phyloP scores from a whole-genome alignment of 2,329 filamentous ascomycete genomes.

The Ophiocordyceps camponoti-floridani region DNA sequence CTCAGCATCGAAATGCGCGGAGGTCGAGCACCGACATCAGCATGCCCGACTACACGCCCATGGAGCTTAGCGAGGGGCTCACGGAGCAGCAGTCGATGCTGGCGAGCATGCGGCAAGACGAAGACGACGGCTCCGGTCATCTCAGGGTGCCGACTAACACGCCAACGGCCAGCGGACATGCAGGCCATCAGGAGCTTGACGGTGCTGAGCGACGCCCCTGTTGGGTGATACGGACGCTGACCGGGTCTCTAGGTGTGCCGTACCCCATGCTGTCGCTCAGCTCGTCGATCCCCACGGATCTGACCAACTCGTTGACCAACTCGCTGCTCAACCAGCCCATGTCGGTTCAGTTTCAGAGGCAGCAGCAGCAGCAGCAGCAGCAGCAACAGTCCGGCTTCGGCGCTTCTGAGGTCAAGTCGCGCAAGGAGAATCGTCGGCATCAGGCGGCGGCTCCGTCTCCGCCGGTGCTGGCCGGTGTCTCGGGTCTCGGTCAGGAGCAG shows the following conservation, averaged over 20 bases:
- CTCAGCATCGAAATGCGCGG: constrained; percentile 4
- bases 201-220: constrained; percentile 3
- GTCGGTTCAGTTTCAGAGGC: constrained; percentile 14
- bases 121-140: constrained; percentile 7
- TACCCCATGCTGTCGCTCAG: constrained; percentile 7
- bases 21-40: constrained; percentile 20
- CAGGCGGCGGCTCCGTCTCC: constrained; percentile 2
- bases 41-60: constrained; percentile 22
- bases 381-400: constrained; percentile 12
- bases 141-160: constrained; percentile 24
- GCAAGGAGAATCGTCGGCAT: constrained; percentile 23
- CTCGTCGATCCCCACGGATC: constrained; percentile 11
- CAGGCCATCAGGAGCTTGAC: constrained; percentile 3
- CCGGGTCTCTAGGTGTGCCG: constrained; percentile 2
- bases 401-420: constrained; percentile 20
- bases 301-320: constrained; percentile 25
- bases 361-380: not conserved
- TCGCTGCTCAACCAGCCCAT: constrained; percentile 30
- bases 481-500: constrained; percentile 6
- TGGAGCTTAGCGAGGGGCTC: constrained; percentile 2
- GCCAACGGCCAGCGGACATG: constrained; percentile 12
- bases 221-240: not conserved
- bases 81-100: constrained; percentile 3
- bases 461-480: constrained; percentile 5
- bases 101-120: constrained; percentile 14